Base-by-base conservation (phyloP, 805 yeast genomes). In the Teunomyces panamensis region DNA sequence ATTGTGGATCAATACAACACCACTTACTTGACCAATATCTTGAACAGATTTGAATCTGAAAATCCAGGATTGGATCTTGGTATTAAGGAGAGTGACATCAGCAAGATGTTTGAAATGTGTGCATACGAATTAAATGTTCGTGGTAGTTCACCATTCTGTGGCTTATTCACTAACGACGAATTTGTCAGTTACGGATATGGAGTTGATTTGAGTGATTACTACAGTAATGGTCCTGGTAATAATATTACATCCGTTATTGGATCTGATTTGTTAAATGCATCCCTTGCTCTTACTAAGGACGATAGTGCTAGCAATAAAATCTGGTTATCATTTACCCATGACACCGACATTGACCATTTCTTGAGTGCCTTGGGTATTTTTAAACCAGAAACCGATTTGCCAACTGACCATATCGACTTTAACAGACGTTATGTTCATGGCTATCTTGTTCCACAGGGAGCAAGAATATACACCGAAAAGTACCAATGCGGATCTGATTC, bases 321-420 rank as follows among this genome's bases (percentile, higher is more conserved):
- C 42, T 84, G 84, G 73, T 72, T 86, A 54, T 85, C 82, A 54
- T 84, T 87, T 69, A 74, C 88, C 11, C 96, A 89, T 59, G 96
- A 89, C 61, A 78, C 85, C 33, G 85, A 84, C 52, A 64, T 87
- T 36, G 71, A 81, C 52, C 70, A 83, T 36, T 82, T 76, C 55
- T 68, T 84, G 56, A 70, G 87, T 27, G 87, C 92, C 2, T 65
- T 87, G 42, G 90, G 89, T 6, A 61, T 87, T 52, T 50, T 75
- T 48, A 68, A 71, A 52, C 71, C 78, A 8, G 68, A 60, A 16
- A 55, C 64, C 3, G 68, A 71, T 35, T 70, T 81, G 35, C 75
- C 83, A 3, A 60, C 75, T 5, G 72, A 71, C 50, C 66, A 68
- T 43, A 73, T 80, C 42, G 73, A 71, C 6, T 79, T 80, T 64